phyloP scores from a whole-genome alignment of 768 basidiomycete genomes.

The Boletus insuetus region DNA sequence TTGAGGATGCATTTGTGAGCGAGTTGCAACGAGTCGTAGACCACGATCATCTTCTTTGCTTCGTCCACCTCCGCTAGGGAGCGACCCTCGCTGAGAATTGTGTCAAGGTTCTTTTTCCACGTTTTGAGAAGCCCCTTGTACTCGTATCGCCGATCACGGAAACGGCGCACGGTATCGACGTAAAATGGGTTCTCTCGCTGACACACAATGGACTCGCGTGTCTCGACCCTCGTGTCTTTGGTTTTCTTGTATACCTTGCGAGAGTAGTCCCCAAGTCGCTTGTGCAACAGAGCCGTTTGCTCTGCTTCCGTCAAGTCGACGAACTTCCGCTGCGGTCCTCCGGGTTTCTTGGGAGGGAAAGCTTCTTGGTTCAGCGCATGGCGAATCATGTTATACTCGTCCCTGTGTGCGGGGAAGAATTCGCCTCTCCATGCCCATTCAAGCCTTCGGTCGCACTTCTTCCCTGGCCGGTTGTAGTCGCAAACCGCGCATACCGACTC shows the following conservation, averaged over 20 bases:
- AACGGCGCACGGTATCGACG: constrained; percentile 94
- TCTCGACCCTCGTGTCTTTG: constrained; percentile 95
- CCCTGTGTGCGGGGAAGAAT: constrained; percentile 94
- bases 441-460: constrained; percentile 88
- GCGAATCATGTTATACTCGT: constrained; percentile 99
- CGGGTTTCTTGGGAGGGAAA: constrained; percentile 80
- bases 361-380: constrained; percentile 93
- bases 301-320: constrained; percentile 79
- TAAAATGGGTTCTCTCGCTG: constrained; percentile 99
- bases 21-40: constrained; percentile 97
- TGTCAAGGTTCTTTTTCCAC: constrained; percentile 98
- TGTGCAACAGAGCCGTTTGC: constrained; percentile 90
- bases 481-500: constrained; percentile 97
- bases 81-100: constrained; percentile 59
- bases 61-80: constrained; percentile 88
- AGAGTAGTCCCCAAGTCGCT: constrained; percentile 97
- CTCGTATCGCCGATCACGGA: constrained; percentile 96
- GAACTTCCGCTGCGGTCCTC: constrained; percentile 75
- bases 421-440: constrained; percentile 99
- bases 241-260: constrained; percentile 98
- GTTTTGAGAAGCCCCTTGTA: constrained; percentile 99
- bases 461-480: constrained; percentile 96
- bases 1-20: constrained; percentile 99
- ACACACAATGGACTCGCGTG: constrained; percentile 91
- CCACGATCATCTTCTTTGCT: constrained; percentile 97